A percentile compares a stretch with the other conserved stretches of the same genome.
phyloP scores from a whole-genome alignment of 176 grass and related monocot species.

The Zea mays region Zm-B73-REFERENCE-NAM-5.0 NC_050098.1:226226501-226227000 shows the following conservation, averaged over 20 bases:
- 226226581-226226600: constrained; percentile 59
- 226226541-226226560: constrained; percentile 65
- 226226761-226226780: constrained; percentile 2
- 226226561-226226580: constrained; percentile 68
- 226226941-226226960: background rate
- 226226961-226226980: background rate
- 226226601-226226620: constrained; percentile 52
- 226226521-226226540: constrained; percentile 9
- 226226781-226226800: background rate
- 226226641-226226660: constrained; percentile 74
- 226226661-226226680: constrained; percentile 69
- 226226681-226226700: background rate
- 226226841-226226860: background rate
- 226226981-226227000: constrained; percentile 12
- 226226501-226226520: background rate
- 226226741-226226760: background rate
- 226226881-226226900: background rate
- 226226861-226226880: background rate
- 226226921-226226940: background rate
- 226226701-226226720: background rate
- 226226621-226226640: constrained; percentile 72
- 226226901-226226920: background rate
- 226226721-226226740: background rate
- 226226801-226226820: background rate
- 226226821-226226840: background rate